These are phyloP conservation scores for Cyclotella distinguenda DNA, from an alignment of 108 stramenopile species.

Conservation along the genomic window DNA sequence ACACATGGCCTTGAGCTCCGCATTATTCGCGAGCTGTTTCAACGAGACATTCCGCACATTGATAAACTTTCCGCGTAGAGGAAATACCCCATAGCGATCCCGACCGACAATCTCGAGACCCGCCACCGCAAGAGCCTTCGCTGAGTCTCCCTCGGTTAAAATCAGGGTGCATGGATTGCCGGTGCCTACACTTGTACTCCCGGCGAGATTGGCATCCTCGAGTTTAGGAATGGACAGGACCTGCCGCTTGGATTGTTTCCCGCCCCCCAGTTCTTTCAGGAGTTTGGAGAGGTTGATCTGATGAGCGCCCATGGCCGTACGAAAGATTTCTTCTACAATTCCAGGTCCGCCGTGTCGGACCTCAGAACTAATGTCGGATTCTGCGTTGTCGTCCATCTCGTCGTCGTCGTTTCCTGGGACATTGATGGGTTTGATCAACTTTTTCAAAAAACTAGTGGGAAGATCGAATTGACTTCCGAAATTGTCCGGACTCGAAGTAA, in stretches of 20 bases:
- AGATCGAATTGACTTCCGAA: conserved; percentile 82
- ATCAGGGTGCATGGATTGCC: conserved; percentile 86
- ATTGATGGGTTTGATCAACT: conserved; percentile 49
- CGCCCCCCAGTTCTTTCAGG: conserved; percentile 61
- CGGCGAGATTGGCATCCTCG: conserved; percentile 93
- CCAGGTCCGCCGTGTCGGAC: conserved; percentile 64
- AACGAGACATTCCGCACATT: conserved; percentile 94
- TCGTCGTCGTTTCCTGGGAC: conserved; percentile 11
- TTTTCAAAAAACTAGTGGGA: conserved; percentile 50
- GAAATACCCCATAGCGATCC: conserved; percentile 95
- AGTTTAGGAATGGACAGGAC: conserved; percentile 84
- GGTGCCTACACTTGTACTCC: conserved; percentile 44
- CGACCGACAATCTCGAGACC: conserved; percentile 96
- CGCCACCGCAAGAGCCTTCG: conserved; percentile 95
- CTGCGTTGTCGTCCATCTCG: neutral
- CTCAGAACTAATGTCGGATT: neutral
- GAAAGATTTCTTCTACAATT: conserved; percentile 69
- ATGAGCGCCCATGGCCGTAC: conserved; percentile 56
- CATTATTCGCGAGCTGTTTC: conserved; percentile 89
- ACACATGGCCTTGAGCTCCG: conserved; percentile 86
- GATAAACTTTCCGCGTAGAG: conserved; percentile 96
- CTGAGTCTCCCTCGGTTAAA: conserved; percentile 98
- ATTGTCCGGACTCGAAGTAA: conserved; percentile 76
- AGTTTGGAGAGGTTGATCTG: conserved; percentile 57
- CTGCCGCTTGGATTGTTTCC: conserved; percentile 59